Base-by-base conservation (phyloP, 257 asterid species). In the Paulownia fortunei region DNA sequence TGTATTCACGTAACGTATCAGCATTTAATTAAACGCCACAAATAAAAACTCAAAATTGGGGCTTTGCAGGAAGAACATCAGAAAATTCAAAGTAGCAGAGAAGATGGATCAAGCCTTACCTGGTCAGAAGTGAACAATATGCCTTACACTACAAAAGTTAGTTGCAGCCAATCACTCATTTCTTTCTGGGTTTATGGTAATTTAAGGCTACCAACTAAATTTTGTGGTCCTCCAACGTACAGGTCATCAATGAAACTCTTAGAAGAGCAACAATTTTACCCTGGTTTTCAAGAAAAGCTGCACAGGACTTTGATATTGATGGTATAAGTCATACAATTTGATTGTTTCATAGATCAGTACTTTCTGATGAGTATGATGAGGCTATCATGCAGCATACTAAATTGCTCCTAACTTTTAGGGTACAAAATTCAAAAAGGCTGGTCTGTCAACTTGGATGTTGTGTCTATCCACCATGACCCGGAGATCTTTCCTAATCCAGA, bases 271-370 rank as follows among this genome's bases (percentile, higher is more conserved):
- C 98, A 34, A 88, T 93, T 64, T 83, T 93, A 44, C 98, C 98
- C 4, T 91, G 96, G 97, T 91, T 37, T 88, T 93, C 96, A 67
- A 89, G 98, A 82, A 91, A 89, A 82, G 98, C 98, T 44, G 97
- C 97, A n/a, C 92, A 85, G 70, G 98, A 93, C 86, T 91, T 93
- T 9, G 90, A 86, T 41, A 88, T 93, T 44, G 97, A 93, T 67
- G 98, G 97, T 89, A 93, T 8, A 30, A 59, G 11, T 52, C 68
- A 58, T 56, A 54, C 62, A 24, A 55, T 64, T 70, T 49, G 63
- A 64, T 60, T 15, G 36, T 13, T 44, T 71, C 7, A 32, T 24
- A 39, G 16, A 65, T 13, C n/a, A 56, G 51, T 37, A 61, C 56
- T 12, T 76, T 26, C 6, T 24, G 63, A 69, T 34, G 69, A 66